Percentiles rank a stretch among this genome's conserved stretches.
Conservation (phyloP, 2,329 filamentous ascomycete genomes). For the Trichophyton mentagrophytes region DNA sequence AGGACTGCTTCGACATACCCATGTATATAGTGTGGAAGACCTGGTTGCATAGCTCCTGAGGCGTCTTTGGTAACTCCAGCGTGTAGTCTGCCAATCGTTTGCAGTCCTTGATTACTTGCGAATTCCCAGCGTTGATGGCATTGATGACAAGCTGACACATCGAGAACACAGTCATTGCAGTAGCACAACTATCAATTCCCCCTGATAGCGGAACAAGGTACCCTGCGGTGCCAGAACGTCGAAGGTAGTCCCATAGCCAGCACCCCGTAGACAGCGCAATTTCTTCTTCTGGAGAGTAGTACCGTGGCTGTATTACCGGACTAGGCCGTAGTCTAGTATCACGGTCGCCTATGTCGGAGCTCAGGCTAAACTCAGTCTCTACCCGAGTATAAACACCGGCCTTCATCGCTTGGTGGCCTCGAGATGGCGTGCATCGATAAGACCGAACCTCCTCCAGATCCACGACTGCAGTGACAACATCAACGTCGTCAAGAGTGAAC, state of each 20-base stretch:
- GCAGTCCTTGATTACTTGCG: slow-evolving; percentile 18
- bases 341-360: slow-evolving; percentile 13
- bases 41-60: slow-evolving; percentile 45
- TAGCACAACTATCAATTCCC: slow-evolving; percentile 23
- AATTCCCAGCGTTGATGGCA: slow-evolving; percentile 18
- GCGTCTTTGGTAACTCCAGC: slow-evolving; percentile 38
- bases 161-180: slow-evolving; percentile 22
- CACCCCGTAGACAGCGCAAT: slow-evolving; percentile 16
- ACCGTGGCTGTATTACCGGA: slow-evolving; percentile 12
- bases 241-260: slow-evolving; percentile 24
- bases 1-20: slow-evolving; percentile 55
- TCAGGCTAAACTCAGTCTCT: slow-evolving; percentile 19
- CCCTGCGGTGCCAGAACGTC: slow-evolving; percentile 18
- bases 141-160: slow-evolving; percentile 23
- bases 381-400: slow-evolving; percentile 20
- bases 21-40: slow-evolving; percentile 54
- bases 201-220: slow-evolving; percentile 24
- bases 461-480: slow-evolving; percentile 50
- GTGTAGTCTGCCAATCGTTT: slow-evolving; percentile 27
- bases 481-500: slow-evolving; percentile 44
- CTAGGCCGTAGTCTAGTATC: slow-evolving; percentile 12
- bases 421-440: slow-evolving; percentile 16
- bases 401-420: slow-evolving; percentile 20
- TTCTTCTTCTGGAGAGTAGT: slow-evolving; percentile 19
- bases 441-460: slow-evolving; percentile 56